Percentiles rank a stretch among this genome's conserved stretches.
Evolutionary conservation across 768 basidiomycete genomes (phyloP).

Genomic region (Hericium rajendrae): DNA sequence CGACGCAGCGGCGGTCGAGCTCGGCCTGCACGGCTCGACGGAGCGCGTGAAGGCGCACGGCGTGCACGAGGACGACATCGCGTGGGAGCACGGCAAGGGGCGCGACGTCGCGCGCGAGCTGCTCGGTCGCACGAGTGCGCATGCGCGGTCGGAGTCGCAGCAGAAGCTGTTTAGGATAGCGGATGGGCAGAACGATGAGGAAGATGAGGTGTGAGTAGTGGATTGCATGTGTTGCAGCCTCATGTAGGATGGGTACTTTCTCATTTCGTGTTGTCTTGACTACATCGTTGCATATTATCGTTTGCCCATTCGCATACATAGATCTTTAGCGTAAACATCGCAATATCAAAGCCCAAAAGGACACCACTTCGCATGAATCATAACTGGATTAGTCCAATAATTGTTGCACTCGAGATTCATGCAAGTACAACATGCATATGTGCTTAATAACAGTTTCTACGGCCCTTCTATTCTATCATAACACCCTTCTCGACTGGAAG

Average conservation of each 20-base stretch:
- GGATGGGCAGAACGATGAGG: constrained; percentile 10
- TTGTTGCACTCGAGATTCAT: too few relatives aligned
- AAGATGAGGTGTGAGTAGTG: neutral
- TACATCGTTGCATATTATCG: too few relatives aligned
- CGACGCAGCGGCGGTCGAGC: constrained; percentile 46
- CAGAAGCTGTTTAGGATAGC: constrained; percentile 8
- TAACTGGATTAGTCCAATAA: too few relatives aligned
- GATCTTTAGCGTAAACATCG: too few relatives aligned
- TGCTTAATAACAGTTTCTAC: too few relatives aligned
- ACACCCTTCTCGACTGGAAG: too few relatives aligned
- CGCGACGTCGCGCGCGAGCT: constrained; percentile 39
- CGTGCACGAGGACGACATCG: constrained; percentile 22
- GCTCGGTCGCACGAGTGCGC: constrained; percentile 20
- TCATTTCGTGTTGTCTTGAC: too few relatives aligned
- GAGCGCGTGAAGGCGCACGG: constrained; percentile 34
- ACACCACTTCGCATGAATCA: too few relatives aligned
- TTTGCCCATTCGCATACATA: too few relatives aligned
- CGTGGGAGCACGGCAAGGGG: constrained; percentile 46
- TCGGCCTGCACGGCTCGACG: constrained; percentile 41
- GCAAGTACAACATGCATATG: too few relatives aligned
- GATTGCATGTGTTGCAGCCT: neutral
- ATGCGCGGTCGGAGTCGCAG: constrained; percentile 6
- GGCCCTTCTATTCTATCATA: too few relatives aligned
- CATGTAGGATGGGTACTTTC: neutral
- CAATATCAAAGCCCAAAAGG: too few relatives aligned